Conservation (phyloP, 1,284 basidiomycete genomes). For the Naganishia cerealis region DNA sequence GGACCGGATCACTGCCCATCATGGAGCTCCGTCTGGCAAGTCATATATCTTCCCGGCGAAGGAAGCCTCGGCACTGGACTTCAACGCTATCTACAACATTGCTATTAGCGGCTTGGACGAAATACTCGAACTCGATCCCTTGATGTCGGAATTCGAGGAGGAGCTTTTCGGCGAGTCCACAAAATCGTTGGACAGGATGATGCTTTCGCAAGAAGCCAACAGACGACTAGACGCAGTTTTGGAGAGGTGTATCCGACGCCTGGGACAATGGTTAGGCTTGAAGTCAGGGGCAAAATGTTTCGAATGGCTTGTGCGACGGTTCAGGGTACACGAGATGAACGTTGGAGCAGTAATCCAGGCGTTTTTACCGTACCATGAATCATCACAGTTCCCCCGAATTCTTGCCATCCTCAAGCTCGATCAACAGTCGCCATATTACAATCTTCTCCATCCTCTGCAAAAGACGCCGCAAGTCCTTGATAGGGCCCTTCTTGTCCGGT, state of each 20-base stretch:
- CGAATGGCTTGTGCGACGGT: constrained; percentile 93
- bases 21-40: constrained; percentile 59
- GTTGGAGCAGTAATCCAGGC: constrained; percentile 72
- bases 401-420: constrained; percentile 77
- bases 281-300: constrained; percentile 80
- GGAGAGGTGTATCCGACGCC: constrained; percentile 63
- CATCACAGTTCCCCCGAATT: constrained; percentile 91
- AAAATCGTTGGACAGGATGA: constrained; percentile 76
- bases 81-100: constrained; percentile 81
- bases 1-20: constrained; percentile 65
- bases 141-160: constrained; percentile 60
- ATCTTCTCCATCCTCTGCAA: constrained; percentile 70
- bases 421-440: constrained; percentile 46
- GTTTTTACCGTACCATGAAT: constrained; percentile 93
- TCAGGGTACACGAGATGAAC: constrained; percentile 93
- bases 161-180: constrained; percentile 80
- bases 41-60: constrained; percentile 82
- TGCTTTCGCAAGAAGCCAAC: constrained; percentile 68
- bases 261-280: constrained; percentile 80
- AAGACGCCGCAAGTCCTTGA: constrained; percentile 70
- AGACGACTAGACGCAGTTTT: constrained; percentile 59
- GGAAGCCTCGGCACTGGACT: constrained; percentile 77
- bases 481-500: constrained; percentile 66
- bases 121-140: constrained; percentile 65
- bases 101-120: constrained; percentile 74